Evolutionary conservation across 441 rosid species (phyloP), one percentile per base, ranked within the genome.

Genomic region (Cnidoscolus chayamansa): DNA sequence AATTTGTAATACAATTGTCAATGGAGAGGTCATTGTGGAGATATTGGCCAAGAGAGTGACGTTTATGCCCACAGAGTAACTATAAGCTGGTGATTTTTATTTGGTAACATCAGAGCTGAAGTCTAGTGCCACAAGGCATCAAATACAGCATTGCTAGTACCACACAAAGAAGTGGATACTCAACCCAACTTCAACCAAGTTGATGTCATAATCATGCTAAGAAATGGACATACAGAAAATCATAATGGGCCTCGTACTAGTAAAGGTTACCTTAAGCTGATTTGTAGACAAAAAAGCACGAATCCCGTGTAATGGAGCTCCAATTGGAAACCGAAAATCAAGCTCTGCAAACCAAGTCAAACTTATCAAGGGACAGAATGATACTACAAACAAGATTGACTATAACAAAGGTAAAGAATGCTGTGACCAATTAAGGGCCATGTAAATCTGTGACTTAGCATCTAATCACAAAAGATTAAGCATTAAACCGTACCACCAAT

Each of bases 221-320:
- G 59, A 71, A 61, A 61, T 3, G 10, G 47, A 30, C 20, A 35
- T n/a, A 48, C 11, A 17, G 20, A 63, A 63, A 7, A 53, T 13
- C 32, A 47, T 63, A 15, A 64, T 6, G 32, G 57, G 51, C 12
- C 56, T 32, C 30, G 45, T 43, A 49, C 19, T 32, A 51, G 49
- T 25, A 62, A 63, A 53, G 54, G 71, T 54, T 83, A 93, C 99
- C 94, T 90, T 81, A 67, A 95, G 90, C 76, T 95, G 98, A 78
- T 89, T 95, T 63, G 99, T 95, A 1, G 93, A 2, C 74, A 93
- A 82, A 81, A 93, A 95, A 10, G 98, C 98, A 16, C 77, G 82
- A 70, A 95, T 95, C 64, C 98, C 99, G 15, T 95, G 99, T 60
- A 95, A 72, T 7, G 99, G 99, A 86, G 99, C 98, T 59, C 99